These are phyloP conservation scores for Hyaloscypha variabilis DNA, from an alignment of 495 filamentous ascomycete genomes.

Conservation along the genomic window DNA sequence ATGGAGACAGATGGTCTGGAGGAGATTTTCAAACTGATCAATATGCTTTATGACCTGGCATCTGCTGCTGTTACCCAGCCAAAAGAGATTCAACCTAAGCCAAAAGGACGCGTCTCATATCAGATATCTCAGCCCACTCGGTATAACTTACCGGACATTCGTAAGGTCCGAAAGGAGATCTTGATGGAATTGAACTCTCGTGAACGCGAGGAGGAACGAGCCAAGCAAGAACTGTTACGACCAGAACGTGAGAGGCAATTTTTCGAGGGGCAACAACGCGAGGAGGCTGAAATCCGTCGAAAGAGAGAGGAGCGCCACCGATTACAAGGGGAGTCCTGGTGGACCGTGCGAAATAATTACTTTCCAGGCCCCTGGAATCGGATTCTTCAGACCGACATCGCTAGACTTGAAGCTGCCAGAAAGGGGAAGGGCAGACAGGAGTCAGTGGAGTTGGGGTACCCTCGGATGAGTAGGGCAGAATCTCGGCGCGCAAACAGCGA, in stretches of 20 bases:
- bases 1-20: neutral
- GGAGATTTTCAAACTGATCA: neutral
- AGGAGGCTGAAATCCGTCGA: neutral
- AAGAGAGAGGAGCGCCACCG: neutral
- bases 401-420: neutral
- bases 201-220: neutral
- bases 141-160: neutral
- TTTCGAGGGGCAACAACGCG: neutral
- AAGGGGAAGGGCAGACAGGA: neutral
- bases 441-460: neutral
- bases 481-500: neutral
- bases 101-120: neutral
- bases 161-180: neutral
- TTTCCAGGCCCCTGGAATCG: neutral
- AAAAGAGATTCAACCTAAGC: neutral
- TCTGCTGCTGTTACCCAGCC: neutral
- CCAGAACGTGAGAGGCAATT: neutral
- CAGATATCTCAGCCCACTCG: neutral
- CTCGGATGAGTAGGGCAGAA: neutral
- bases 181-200: neutral
- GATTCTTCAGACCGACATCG: neutral
- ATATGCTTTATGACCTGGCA: neutral
- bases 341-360: neutral
- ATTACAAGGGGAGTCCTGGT: slow-evolving; percentile 1
- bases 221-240: neutral